Base-by-base conservation (phyloP, 164 flowering plant genomes). In the Chimonanthus praecox region DNA sequence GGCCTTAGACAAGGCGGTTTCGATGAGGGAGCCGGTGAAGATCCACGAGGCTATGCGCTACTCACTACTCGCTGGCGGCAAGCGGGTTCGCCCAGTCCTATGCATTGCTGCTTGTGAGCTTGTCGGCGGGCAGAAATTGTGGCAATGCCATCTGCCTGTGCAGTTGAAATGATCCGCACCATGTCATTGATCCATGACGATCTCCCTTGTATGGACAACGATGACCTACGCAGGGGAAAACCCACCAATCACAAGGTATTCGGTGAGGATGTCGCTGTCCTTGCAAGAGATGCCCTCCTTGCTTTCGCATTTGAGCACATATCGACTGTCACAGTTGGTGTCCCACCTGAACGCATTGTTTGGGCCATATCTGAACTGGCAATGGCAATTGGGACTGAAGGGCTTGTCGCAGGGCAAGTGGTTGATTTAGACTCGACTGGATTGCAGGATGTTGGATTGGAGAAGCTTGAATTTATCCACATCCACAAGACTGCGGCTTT, bases 141-240 rank as follows among this genome's bases (percentile, higher is more conserved):
- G 60, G 91, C 89, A 2, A 88, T 90, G 91, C 85, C 92, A 0
- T 80, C 88, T 3, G 95, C 91, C 6, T 88, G 92, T 70, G 91
- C 91, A 0, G 88, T 88, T 3, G 95, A 90, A 81, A 90, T 90
- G 95, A 87, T 90, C 45, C 92, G 88, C 82, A 85, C 90, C 75
- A 89, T 88, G 95, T 88, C 91, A 6, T 65, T 90, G 7, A 90
- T 90, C 72, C 94, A 89, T 64, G 94, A 89, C 58, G 94, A 89
- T 46, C 83, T 89, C 46, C 94, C 94, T 1, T 88, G 90, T 47
- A 89, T 89, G 90, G 90, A 89, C 65, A 84, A 89, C 74, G 94
- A 87, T 71, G 87, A 88, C 69, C 83, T 89, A 54, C 84, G 94
- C 62, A 79, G 92, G 2, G 94, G 94, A 7, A 87, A 85, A 70